Percentiles rank a stretch among this genome's conserved stretches.
phyloP scores from a whole-genome alignment of 2,329 filamentous ascomycete species.

The Cladorrhinum sp. region DNA sequence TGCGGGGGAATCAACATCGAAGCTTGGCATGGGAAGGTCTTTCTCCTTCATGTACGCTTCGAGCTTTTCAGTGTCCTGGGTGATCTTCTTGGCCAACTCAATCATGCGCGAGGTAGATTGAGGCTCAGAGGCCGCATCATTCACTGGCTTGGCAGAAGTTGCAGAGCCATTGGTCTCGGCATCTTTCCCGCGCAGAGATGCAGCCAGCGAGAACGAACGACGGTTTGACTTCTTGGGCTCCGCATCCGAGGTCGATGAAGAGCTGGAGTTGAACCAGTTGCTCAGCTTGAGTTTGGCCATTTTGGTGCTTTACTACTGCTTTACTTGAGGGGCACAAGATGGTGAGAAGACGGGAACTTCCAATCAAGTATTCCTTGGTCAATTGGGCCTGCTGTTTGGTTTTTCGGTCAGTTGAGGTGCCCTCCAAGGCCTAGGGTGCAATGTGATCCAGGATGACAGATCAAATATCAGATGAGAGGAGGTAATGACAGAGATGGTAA shows the following conservation, averaged over 20 bases:
- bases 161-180: constrained; percentile 11
- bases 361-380: neutral
- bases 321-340: neutral
- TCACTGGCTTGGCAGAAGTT: neutral
- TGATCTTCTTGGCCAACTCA: constrained; percentile 47
- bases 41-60: constrained; percentile 46
- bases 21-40: constrained; percentile 41
- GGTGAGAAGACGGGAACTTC: neutral
- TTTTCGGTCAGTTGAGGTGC: constrained; percentile 1
- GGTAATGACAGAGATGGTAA: neutral
- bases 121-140: constrained; percentile 4
- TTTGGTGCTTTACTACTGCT: neutral
- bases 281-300: constrained; percentile 38
- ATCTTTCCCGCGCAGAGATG: constrained; percentile 26
- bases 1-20: constrained; percentile 42
- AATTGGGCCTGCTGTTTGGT: neutral
- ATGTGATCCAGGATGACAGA: neutral
- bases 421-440: neutral
- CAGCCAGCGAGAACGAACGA: constrained; percentile 33
- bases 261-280: constrained; percentile 34
- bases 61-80: constrained; percentile 47
- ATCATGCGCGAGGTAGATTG: constrained; percentile 39
- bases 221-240: constrained; percentile 36
- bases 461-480: neutral
- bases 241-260: constrained; percentile 23